These are phyloP conservation scores for Verticillium albo-atrum DNA, from an alignment of 2,329 filamentous ascomycete species.

Conservation along the genomic window DNA sequence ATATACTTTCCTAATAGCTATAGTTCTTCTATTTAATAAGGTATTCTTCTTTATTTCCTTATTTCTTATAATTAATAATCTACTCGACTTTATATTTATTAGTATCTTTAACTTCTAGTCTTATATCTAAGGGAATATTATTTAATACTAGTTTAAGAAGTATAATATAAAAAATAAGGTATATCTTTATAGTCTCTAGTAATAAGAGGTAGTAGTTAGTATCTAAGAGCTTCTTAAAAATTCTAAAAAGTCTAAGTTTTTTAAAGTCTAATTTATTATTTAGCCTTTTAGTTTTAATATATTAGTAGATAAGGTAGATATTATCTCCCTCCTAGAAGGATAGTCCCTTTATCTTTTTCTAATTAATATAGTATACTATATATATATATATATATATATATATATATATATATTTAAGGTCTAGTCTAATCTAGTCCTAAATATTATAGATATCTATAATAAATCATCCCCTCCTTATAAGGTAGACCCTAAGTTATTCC, in stretches of 20 bases:
- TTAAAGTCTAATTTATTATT: constrained; percentile 1
- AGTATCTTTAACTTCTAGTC: not conserved
- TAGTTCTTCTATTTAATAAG: not conserved
- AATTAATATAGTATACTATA: not conserved
- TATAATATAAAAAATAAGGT: not conserved
- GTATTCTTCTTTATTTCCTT: not conserved
- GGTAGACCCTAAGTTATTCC: no score
- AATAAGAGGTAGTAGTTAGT: not conserved
- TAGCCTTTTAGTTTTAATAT: not conserved
- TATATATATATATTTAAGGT: no score
- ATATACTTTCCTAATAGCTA: not conserved
- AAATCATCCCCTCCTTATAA: no score
- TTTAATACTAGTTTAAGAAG: not conserved
- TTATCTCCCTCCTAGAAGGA: not conserved
- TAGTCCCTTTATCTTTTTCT: not conserved
- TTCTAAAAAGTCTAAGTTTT: not conserved
- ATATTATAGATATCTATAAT: no score
- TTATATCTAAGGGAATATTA: not conserved
- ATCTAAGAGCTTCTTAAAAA: not conserved
- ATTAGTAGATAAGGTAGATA: not conserved
- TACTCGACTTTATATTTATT: not conserved
- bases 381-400: no score
- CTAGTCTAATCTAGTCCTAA: no score
- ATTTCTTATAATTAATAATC: not conserved
- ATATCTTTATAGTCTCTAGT: constrained; percentile 4